These are phyloP conservation scores for Aspergillus ibericus DNA, from an alignment of 2,329 filamentous ascomycete species.

Conservation along the genomic window DNA sequence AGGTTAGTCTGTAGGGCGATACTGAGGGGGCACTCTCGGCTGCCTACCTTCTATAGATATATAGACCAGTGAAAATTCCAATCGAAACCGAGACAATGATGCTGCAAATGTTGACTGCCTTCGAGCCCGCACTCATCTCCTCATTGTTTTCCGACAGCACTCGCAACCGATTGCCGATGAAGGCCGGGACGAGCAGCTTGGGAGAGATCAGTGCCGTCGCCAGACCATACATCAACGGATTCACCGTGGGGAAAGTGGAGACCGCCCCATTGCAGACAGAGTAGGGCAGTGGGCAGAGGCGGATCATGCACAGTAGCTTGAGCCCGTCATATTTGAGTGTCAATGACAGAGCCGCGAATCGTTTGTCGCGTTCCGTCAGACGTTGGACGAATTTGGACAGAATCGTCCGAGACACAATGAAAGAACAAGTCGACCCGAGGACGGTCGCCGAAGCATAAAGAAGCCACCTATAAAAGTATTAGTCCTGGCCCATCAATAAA, in stretches of 20 bases:
- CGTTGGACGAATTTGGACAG: constrained; percentile 76
- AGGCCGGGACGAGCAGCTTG: constrained; percentile 88
- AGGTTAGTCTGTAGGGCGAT: constrained; percentile 5
- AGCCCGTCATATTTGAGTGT: constrained; percentile 89
- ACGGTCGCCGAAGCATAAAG: constrained; percentile 78
- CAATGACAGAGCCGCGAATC: constrained; percentile 84
- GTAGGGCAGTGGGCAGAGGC: constrained; percentile 89
- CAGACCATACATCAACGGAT: constrained; percentile 70
- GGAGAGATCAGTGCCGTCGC: constrained; percentile 81
- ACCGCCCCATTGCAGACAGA: constrained; percentile 92
- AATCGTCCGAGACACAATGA: constrained; percentile 76
- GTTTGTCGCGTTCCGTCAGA: constrained; percentile 76
- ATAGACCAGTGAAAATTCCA: constrained; percentile 73
- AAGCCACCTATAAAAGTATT: constrained; percentile 65
- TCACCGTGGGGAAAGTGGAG: constrained; percentile 86
- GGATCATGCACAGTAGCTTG: constrained; percentile 84
- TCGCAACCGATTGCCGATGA: constrained; percentile 82
- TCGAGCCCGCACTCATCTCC: constrained; percentile 76
- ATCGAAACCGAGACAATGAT: constrained; percentile 71
- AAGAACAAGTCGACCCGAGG: constrained; percentile 73
- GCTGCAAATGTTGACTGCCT: constrained; percentile 78
- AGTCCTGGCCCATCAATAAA: constrained; percentile 8
- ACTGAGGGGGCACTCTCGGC: not conserved
- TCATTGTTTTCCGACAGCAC: constrained; percentile 79
- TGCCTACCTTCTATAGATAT: constrained; percentile 72